Percentiles rank a stretch among this genome's conserved stretches.
Evolutionary conservation across 1,284 basidiomycete genomes (phyloP).

Genomic region (Singerocomus inundabilis): DNA sequence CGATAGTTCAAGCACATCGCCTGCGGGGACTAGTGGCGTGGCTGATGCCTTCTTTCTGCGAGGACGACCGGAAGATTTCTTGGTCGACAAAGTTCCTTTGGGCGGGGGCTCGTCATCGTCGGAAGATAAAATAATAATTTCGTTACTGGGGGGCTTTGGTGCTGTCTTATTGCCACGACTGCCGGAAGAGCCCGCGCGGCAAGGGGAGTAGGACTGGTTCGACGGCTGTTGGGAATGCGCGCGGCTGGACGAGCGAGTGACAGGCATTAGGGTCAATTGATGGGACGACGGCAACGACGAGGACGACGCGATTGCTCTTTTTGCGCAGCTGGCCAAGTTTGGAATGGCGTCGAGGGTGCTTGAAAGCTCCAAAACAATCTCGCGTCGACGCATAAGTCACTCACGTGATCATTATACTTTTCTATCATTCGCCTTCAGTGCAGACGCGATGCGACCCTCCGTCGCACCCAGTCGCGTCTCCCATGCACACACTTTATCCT

Average conservation of each 20-base stretch:
- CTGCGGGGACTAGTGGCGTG: neutral
- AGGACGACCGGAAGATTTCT: constrained; percentile 34
- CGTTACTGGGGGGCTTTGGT: constrained; percentile 25
- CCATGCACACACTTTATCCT: constrained; percentile 37
- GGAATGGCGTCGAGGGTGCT: neutral
- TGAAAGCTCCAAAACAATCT: too few relatives aligned
- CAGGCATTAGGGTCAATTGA: constrained; percentile 28
- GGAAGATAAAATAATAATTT: constrained; percentile 58
- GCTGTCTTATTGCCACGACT: constrained; percentile 16
- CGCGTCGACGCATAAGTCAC: constrained; percentile 10
- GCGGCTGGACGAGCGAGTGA: constrained; percentile 30
- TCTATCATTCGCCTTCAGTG: too few relatives aligned
- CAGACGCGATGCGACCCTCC: constrained; percentile 64
- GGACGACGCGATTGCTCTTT: constrained; percentile 1
- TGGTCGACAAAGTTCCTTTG: constrained; percentile 26
- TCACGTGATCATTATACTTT: constrained; percentile 20
- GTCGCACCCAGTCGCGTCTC: constrained; percentile 51
- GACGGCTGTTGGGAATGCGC: constrained; percentile 9
- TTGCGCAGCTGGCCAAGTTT: neutral
- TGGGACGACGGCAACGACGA: neutral
- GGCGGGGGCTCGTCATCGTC: constrained; percentile 43
- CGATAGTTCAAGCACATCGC: constrained; percentile 31
- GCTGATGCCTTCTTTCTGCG: constrained; percentile 16
- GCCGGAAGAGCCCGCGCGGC: constrained; percentile 6
- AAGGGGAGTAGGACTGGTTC: constrained; percentile 2